Evolutionary conservation across 108 stramenopile genomes (phyloP).

Genomic region (Nannochloropsis oceanica): DNA sequence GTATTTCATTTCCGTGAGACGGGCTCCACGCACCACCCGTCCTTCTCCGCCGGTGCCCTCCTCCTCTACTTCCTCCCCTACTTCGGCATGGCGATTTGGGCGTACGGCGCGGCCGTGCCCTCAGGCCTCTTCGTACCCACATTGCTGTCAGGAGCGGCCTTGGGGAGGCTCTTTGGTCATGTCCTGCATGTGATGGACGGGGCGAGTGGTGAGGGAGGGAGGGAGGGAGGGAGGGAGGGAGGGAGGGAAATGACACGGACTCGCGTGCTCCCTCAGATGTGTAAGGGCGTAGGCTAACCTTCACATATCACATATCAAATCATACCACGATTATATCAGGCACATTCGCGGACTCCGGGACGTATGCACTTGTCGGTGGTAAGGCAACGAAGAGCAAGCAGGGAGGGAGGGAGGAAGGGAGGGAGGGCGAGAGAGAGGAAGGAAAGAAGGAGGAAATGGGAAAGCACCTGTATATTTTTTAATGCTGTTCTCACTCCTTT

Average conservation of each 20-base stretch:
- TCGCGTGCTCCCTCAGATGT: too few relatives aligned
- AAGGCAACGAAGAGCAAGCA: too few relatives aligned
- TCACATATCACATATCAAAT: too few relatives aligned
- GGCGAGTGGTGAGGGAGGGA: not conserved
- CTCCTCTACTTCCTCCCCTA: slow-evolving; percentile 86
- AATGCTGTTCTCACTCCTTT: not conserved
- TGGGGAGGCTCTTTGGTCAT: slow-evolving; percentile 84
- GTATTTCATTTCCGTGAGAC: slow-evolving; percentile 91
- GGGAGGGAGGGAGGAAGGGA: too few relatives aligned
- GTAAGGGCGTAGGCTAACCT: too few relatives aligned
- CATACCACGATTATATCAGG: too few relatives aligned
- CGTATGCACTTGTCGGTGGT: slow-evolving; percentile 84
- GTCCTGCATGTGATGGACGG: slow-evolving; percentile 86
- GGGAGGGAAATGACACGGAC: not conserved
- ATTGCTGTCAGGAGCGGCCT: slow-evolving; percentile 63
- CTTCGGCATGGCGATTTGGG: slow-evolving; percentile 58
- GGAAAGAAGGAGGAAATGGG: too few relatives aligned
- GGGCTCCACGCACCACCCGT: slow-evolving; percentile 57
- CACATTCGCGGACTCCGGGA: slow-evolving; percentile 91
- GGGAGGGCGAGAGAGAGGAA: too few relatives aligned
- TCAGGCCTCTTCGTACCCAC: slow-evolving; percentile 76
- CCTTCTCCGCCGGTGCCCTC: slow-evolving; percentile 78
- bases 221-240: not conserved
- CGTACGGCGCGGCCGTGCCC: slow-evolving; percentile 82
- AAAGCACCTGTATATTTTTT: not conserved